phyloP scores from a whole-genome alignment of 2,329 filamentous ascomycete species.

The Emericellopsis cladophorae region DNA sequence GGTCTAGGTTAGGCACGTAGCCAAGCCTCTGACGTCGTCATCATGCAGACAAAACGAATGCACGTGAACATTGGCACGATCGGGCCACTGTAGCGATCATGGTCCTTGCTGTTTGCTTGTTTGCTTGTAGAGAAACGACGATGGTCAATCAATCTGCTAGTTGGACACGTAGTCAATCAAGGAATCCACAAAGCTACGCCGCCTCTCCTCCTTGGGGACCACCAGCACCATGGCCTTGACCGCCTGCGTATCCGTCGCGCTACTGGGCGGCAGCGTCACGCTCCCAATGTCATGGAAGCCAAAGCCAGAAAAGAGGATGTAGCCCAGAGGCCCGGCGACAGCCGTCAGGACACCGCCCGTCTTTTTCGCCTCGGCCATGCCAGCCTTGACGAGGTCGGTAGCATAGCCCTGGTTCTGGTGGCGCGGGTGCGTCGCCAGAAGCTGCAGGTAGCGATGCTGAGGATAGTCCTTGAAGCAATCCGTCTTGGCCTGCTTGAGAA shows the following conservation, averaged over 20 bases:
- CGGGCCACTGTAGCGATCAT: too few species aligned
- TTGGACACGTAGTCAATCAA: constrained; percentile 5
- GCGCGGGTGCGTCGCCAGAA: constrained; percentile 6
- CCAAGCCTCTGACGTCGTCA: too few species aligned
- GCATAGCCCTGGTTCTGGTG: constrained; percentile 6
- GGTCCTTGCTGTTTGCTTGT: too few species aligned
- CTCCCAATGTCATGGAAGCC: constrained; percentile 6
- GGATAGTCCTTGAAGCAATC: constrained; percentile 3
- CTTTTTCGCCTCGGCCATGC: constrained; percentile 3
- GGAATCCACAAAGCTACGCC: constrained; percentile 5
- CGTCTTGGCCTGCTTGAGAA: constrained; percentile 1
- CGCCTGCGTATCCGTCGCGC: constrained; percentile 2
- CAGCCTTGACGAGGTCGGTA: constrained; percentile 5
- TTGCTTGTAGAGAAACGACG: too few species aligned
- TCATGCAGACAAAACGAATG: too few species aligned
- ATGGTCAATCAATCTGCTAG: not conserved
- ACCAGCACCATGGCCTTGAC: constrained; percentile 3
- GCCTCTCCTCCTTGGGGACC: constrained; percentile 5
- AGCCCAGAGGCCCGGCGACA: constrained; percentile 6
- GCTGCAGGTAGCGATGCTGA: constrained; percentile 5
- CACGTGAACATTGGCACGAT: too few species aligned
- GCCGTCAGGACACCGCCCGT: constrained; percentile 5
- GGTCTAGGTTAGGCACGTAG: too few species aligned
- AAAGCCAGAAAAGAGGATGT: constrained; percentile 7
- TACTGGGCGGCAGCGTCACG: constrained; percentile 2